These are phyloP conservation scores for Aureoboletus auriporus DNA, from an alignment of 768 basidiomycete species.

Conservation along the genomic window DNA sequence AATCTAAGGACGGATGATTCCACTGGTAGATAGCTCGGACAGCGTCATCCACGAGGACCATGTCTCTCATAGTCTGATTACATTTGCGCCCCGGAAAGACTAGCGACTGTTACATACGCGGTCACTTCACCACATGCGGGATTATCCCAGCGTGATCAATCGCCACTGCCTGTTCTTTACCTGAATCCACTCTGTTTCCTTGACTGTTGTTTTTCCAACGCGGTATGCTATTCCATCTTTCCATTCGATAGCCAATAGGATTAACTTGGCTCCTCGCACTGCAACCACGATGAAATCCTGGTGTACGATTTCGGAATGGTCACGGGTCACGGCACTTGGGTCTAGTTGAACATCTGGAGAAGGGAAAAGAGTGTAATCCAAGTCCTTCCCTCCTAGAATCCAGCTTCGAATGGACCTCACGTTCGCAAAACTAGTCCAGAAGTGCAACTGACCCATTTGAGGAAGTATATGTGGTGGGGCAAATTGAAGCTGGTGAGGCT, in stretches of 20 bases:
- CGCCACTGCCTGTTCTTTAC: slow-evolving; percentile 14
- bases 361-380: not conserved
- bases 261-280: not conserved
- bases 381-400: not conserved
- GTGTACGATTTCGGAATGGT: not conserved
- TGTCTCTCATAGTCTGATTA: too few relatives aligned
- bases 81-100: too few relatives aligned
- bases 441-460: slow-evolving; percentile 6
- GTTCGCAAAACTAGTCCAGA: slow-evolving; percentile 15
- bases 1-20: too few relatives aligned
- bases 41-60: too few relatives aligned
- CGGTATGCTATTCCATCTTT: slow-evolving; percentile 14
- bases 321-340: not conserved
- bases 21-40: too few relatives aligned
- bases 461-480: not conserved
- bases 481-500: not conserved
- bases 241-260: slow-evolving; percentile 15
- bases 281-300: slow-evolving; percentile 15
- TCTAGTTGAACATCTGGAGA: not conserved
- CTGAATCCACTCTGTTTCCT: not conserved
- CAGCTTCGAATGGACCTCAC: not conserved
- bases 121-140: too few relatives aligned
- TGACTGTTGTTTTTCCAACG: not conserved
- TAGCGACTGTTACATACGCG: too few relatives aligned
- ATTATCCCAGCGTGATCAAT: slow-evolving; percentile 8